Evolutionary conservation across 164 flowering plant species (phyloP).

Genomic region (Amborella trichopoda): DNA sequence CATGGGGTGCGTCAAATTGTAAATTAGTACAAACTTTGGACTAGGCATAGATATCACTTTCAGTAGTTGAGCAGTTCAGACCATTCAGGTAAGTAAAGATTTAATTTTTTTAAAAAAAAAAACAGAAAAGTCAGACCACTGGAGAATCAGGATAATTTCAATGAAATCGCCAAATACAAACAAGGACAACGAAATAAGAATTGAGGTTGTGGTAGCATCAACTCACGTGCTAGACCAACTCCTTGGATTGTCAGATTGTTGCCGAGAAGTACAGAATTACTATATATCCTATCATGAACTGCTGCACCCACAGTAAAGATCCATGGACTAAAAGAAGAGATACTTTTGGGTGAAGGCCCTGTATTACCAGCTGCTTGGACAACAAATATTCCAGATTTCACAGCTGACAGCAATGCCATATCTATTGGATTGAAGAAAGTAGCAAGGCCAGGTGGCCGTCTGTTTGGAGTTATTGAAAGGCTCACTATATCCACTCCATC

Average conservation of each 20-base stretch:
- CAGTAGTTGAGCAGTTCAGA: too few species aligned
- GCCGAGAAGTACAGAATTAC: constrained; percentile 69
- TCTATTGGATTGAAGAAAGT: constrained; percentile 95
- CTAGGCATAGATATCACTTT: too few species aligned
- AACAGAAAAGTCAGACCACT: too few species aligned
- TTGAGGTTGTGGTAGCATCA: too few species aligned
- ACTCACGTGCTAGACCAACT: constrained; percentile 92
- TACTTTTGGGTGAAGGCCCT: constrained; percentile 87
- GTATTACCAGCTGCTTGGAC: constrained; percentile 99
- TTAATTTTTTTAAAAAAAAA: too few species aligned
- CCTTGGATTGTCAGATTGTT: constrained; percentile 70
- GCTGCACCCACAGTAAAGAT: constrained; percentile 96
- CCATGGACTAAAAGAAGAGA: constrained; percentile 98
- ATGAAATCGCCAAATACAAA: too few species aligned
- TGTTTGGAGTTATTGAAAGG: constrained; percentile 92
- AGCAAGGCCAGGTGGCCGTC: constrained; percentile 96
- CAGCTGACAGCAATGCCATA: constrained; percentile 92
- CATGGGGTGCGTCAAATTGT: too few species aligned
- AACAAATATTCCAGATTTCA: constrained; percentile 83
- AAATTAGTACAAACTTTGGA: too few species aligned
- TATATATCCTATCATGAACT: constrained; percentile 70
- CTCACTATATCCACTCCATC: constrained; percentile 96
- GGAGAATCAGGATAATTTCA: too few species aligned
- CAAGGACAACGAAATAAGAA: too few species aligned
- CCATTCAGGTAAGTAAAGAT: too few species aligned